Percentiles rank a stretch among this genome's conserved stretches.
Conservation (phyloP, 2,329 filamentous ascomycete species). For the Metarhizium anisopliae region DNA sequence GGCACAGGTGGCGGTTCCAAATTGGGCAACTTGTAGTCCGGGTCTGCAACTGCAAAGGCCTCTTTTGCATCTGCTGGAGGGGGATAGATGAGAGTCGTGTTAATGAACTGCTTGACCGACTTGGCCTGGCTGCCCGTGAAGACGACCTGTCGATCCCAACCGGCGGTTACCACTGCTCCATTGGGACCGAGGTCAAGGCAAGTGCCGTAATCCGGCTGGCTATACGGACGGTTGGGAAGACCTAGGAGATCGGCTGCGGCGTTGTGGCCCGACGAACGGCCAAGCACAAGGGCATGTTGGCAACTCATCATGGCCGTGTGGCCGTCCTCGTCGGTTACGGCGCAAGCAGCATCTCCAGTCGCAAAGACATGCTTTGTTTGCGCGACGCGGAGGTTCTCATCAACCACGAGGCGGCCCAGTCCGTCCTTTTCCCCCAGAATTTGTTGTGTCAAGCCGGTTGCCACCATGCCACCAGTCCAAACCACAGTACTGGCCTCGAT, state of each 20-base stretch:
- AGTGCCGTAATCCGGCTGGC: slow-evolving; percentile 19
- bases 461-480: slow-evolving; percentile 27
- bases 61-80: slow-evolving; percentile 10
- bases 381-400: slow-evolving; percentile 3
- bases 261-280: slow-evolving; percentile 15
- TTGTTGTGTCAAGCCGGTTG: slow-evolving; percentile 21
- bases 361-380: slow-evolving; percentile 23
- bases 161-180: slow-evolving; percentile 17
- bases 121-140: slow-evolving; percentile 20
- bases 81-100: slow-evolving; percentile 24
- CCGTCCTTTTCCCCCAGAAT: slow-evolving; percentile 18
- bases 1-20: background rate
- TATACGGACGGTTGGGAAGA: slow-evolving; percentile 14
- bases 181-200: slow-evolving; percentile 25
- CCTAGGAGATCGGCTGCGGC: too few relatives aligned
- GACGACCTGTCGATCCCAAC: slow-evolving; percentile 21
- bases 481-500: slow-evolving; percentile 23
- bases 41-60: background rate
- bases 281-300: slow-evolving; percentile 26
- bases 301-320: slow-evolving; percentile 27
- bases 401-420: slow-evolving; percentile 19
- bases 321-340: slow-evolving; percentile 13
- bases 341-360: slow-evolving; percentile 22
- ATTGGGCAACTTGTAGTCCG: background rate
- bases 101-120: slow-evolving; percentile 23